Evolutionary conservation across 495 filamentous ascomycete species (phyloP).

Genomic region (Podospora tetraspora): DNA sequence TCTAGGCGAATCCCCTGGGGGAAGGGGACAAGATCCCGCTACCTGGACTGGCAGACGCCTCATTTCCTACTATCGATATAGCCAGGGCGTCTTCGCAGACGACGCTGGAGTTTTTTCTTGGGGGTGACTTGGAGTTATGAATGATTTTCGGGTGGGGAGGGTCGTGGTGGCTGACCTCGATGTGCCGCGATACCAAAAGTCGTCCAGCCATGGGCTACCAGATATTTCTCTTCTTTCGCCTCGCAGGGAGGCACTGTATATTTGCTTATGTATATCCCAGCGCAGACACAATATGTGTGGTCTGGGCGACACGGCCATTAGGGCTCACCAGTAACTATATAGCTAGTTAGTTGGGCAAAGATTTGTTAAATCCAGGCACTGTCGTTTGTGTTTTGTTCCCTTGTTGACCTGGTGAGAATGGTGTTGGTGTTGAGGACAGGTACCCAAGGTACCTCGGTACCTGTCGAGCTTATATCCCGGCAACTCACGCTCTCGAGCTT

Average conservation of each 20-base stretch:
- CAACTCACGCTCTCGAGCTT: neutral
- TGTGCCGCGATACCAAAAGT: neutral
- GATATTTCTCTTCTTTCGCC: neutral
- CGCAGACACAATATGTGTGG: neutral
- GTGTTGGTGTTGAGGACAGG: neutral
- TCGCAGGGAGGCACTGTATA: neutral
- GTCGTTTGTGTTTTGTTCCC: neutral
- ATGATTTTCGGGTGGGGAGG: neutral
- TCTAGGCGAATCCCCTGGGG: conserved; percentile 24
- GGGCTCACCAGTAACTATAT: neutral
- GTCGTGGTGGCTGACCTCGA: neutral
- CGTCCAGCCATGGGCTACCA: neutral
- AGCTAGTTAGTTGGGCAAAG: neutral
- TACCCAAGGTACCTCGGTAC: neutral
- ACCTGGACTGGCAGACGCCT: conserved; percentile 11
- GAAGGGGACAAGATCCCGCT: neutral
- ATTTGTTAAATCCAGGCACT: neutral
- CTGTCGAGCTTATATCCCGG: neutral
- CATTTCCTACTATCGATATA: conserved; percentile 4
- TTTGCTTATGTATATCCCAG: neutral
- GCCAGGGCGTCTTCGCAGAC: neutral
- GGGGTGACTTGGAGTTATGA: neutral
- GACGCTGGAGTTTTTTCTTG: neutral
- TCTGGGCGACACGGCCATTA: neutral
- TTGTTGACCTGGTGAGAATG: neutral